Evolutionary conservation across 2,329 filamentous ascomycete species (phyloP).

Genomic region (Aspergillus novoparasiticus): DNA sequence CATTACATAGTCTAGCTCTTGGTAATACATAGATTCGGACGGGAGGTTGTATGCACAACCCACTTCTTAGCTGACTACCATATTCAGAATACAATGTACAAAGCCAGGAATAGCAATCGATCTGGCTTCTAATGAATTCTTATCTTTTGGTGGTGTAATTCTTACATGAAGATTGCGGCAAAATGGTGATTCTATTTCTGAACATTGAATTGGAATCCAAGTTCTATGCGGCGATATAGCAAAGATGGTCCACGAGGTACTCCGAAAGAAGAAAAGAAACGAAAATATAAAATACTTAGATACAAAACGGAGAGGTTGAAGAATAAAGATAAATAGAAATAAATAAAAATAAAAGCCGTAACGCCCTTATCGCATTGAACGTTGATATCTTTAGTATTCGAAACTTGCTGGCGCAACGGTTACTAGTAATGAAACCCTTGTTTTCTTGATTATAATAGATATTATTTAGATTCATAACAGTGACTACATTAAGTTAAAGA

Average conservation of each 20-base stretch:
- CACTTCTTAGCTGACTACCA: background rate
- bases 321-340: background rate
- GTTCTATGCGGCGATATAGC: constrained; percentile 1
- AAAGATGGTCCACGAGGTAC: constrained; percentile 14
- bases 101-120: background rate
- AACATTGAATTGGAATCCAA: background rate
- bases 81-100: background rate
- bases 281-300: background rate
- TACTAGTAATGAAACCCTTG: constrained; percentile 9
- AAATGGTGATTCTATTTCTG: background rate
- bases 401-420: constrained; percentile 4
- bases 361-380: constrained; percentile 1
- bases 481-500: background rate
- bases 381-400: background rate
- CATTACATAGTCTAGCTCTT: background rate
- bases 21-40: background rate
- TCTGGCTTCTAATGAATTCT: background rate
- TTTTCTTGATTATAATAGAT: background rate
- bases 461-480: background rate
- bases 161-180: background rate
- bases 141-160: background rate
- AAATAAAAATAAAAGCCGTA: background rate
- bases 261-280: background rate
- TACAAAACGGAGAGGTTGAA: background rate
- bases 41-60: background rate